Evolutionary conservation across 345 rosid genomes (phyloP).

Genomic region (Brassica napus): Da-Ae NC_063442.1:15114501-15115000

Average conservation of each 20-base stretch:
- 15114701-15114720: conserved; percentile 16
- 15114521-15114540: conserved; percentile 82
- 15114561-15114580: not conserved
- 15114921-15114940: not conserved
- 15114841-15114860: conserved; percentile 88
- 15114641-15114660: conserved; percentile 96
- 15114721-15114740: not conserved
- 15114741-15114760: not conserved
- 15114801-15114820: conserved; percentile 99
- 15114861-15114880: conserved; percentile 82
- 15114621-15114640: conserved; percentile 91
- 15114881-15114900: conserved; percentile 55
- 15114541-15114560: conserved; percentile 21
- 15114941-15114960: not conserved
- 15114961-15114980: conserved; percentile 58
- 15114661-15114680: conserved; percentile 98
- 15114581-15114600: not conserved
- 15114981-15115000: conserved; percentile 95
- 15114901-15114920: not conserved
- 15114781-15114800: conserved; percentile 73
- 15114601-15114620: conserved; percentile 48
- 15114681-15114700: conserved; percentile 40
- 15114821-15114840: conserved; percentile 95
- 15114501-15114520: conserved; percentile 86
- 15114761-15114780: not conserved